Percentiles rank a stretch among this genome's conserved stretches.
These are phyloP conservation scores for Cyclotella baltica DNA, from an alignment of 108 stramenopile species.

Conservation along the genomic window DNA sequence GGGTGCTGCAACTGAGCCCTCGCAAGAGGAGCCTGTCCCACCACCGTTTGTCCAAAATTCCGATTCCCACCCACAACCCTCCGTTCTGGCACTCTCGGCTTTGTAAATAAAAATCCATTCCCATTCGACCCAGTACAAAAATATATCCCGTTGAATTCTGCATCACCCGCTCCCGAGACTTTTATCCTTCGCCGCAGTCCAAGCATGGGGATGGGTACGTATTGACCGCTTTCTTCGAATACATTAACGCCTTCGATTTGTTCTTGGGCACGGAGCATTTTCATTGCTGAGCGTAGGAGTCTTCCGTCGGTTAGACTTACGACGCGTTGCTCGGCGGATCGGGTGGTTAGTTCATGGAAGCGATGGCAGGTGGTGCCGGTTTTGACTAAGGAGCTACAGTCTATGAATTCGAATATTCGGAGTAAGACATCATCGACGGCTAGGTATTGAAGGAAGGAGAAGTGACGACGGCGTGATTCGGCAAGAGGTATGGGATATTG, in stretches of 20 bases:
- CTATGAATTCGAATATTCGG: slow-evolving; percentile 75
- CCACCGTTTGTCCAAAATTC: slow-evolving; percentile 6
- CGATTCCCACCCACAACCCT: slow-evolving; percentile 16
- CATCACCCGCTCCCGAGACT: slow-evolving; percentile 72
- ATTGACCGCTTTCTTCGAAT: slow-evolving; percentile 26
- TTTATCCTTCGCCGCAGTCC: slow-evolving; percentile 60
- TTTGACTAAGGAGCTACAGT: slow-evolving; percentile 67
- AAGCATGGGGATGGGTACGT: slow-evolving; percentile 75
- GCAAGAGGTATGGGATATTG: neutral
- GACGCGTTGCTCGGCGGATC: slow-evolving; percentile 67
- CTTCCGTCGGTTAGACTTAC: slow-evolving; percentile 55
- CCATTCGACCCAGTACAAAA: slow-evolving; percentile 82
- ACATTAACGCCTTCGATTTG: slow-evolving; percentile 68
- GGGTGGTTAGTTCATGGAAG: slow-evolving; percentile 63
- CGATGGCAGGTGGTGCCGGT: slow-evolving; percentile 69
- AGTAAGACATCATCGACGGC: slow-evolving; percentile 76
- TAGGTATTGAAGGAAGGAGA: slow-evolving; percentile 68
- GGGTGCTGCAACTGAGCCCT: slow-evolving; percentile 12
- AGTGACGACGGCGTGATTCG: slow-evolving; percentile 11
- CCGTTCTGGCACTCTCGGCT: slow-evolving; percentile 63
- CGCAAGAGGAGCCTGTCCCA: slow-evolving; percentile 13
- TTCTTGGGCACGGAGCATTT: slow-evolving; percentile 76
- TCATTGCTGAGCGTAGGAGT: slow-evolving; percentile 67
- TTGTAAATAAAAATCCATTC: slow-evolving; percentile 82
- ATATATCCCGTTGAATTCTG: slow-evolving; percentile 85